Evolutionary conservation across 345 rosid genomes (phyloP).

Genomic region (Kernera saxatilis): DNA sequence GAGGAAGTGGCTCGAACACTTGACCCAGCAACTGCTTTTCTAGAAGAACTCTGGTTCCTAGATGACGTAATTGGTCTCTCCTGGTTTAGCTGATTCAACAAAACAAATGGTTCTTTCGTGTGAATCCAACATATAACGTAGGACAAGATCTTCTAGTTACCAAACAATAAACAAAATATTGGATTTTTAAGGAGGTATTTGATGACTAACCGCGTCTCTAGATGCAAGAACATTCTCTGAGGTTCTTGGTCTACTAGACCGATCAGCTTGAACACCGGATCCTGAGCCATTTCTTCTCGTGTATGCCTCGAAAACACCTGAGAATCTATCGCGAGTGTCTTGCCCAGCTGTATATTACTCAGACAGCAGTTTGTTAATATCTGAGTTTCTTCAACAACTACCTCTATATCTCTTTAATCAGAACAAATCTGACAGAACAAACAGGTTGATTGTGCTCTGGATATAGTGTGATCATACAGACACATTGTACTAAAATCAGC

Average conservation of each 20-base stretch:
- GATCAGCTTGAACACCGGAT: constrained; percentile 34
- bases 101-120: background rate
- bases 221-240: constrained; percentile 30
- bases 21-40: constrained; percentile 51
- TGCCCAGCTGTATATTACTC: constrained; percentile 47
- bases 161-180: background rate
- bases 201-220: constrained; percentile 23
- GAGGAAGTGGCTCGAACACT: constrained; percentile 66
- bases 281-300: constrained; percentile 52
- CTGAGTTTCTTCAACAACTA: background rate
- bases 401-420: background rate
- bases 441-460: background rate
- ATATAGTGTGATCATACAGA: no score
- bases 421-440: background rate
- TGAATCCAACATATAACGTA: background rate
- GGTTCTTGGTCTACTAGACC: constrained; percentile 28
- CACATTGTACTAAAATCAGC: no score
- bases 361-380: background rate
- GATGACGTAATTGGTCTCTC: constrained; percentile 57
- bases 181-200: background rate
- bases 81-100: constrained; percentile 47
- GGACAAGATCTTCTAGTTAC: background rate
- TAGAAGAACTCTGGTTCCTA: constrained; percentile 60
- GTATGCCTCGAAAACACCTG: constrained; percentile 82
- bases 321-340: constrained; percentile 68